Evolutionary conservation across 345 rosid species (phyloP), one percentile per base, ranked within the genome.

Genomic region (Physaria fendleri): DNA sequence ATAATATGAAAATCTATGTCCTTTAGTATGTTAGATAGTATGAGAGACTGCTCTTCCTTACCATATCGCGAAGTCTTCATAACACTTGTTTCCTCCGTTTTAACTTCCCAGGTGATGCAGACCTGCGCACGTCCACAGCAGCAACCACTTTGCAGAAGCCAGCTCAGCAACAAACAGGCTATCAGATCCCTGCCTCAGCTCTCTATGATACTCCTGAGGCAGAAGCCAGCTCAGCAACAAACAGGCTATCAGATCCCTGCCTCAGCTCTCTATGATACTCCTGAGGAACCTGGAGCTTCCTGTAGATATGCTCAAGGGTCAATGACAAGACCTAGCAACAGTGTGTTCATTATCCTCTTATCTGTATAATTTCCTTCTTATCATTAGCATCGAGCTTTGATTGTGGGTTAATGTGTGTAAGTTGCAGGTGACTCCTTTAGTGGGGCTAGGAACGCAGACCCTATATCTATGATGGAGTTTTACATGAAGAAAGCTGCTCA

Each of bases 401-500:
- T 37, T 49, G 40, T 32, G 52, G 64, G 38, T 40, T 39, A 41
- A 48, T 63, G 11, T 63, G 17, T 56, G 13, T 32, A 42, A 14
- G 12, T 25, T 27, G 62, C 55, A 75, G 83, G 76, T 40, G 69
- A 72, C 58, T 73, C 81, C 33, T 62, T 59, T 33, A 66, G 70
- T 73, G 73, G 66, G 5, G 54, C 71, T 12, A 23, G 62, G 32
- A 71, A 73, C 73, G 52, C 96, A 38, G 99, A 94, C 77, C 95
- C 99, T 65, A 67, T 94, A 43, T 92, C 95, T 41, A 94, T 87
- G 96, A 90, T 94, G 99, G 99, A 94, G 74, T 94, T 83, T 65
- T 94, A 87, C 80, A 65, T 85, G 96, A 94, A 94, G 77, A 94
- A 81, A 77, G 97, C 99, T 64, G 96, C 99, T 34, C 87, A 75